phyloP scores from a whole-genome alignment of 305 asterid genomes.

The Fraxinus dipetala region DNA sequence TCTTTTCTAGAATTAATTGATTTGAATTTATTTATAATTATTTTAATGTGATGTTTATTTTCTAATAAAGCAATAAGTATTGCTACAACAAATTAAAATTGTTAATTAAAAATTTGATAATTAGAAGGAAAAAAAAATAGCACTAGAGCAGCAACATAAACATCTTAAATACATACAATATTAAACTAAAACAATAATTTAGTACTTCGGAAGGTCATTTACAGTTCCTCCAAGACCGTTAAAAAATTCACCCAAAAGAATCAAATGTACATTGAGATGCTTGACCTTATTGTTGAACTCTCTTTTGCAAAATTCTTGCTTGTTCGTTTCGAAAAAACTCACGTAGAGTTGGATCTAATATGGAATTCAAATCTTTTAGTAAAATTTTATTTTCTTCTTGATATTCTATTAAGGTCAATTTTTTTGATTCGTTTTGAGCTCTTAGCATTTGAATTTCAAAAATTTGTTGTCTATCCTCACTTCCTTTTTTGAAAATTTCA shows the following conservation, averaged over 20 bases:
- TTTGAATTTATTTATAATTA: background rate
- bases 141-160: background rate
- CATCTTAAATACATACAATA: background rate
- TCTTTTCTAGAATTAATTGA: background rate
- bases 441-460: background rate
- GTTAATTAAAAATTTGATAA: background rate
- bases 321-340: background rate
- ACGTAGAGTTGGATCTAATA: background rate
- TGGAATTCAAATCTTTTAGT: background rate
- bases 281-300: background rate
- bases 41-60: background rate
- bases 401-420: background rate
- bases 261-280: background rate
- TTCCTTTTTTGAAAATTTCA: background rate
- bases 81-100: background rate
- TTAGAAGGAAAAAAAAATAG: background rate
- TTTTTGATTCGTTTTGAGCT: background rate
- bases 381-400: background rate
- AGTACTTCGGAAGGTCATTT: background rate
- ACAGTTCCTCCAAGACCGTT: background rate
- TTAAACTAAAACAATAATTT: background rate
- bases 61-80: background rate
- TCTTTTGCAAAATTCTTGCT: background rate
- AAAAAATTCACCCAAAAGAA: background rate
- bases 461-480: background rate